A percentile compares a stretch with the other conserved stretches of the same genome.
phyloP scores from a whole-genome alignment of 2,329 filamentous ascomycete species.

The Lasiodiplodia citricola region DNA sequence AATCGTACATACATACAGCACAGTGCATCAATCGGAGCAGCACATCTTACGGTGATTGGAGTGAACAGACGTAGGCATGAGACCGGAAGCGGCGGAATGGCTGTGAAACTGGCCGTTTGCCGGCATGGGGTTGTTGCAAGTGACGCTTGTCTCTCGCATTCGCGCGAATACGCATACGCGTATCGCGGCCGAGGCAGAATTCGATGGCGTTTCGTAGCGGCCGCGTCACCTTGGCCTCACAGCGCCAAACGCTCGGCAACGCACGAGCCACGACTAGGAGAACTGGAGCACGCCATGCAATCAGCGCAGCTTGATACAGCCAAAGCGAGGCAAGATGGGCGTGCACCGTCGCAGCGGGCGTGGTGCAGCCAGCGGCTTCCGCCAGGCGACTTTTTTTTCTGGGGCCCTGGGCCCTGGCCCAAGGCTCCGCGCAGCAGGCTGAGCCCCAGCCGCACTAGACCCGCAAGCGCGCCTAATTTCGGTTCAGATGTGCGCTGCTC shows the following conservation, averaged over 20 bases:
- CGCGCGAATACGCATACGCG: slow-evolving; percentile 21
- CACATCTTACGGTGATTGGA: neutral
- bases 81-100: neutral
- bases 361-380: neutral
- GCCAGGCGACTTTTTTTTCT: neutral
- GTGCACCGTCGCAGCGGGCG: neutral
- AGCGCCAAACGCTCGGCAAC: slow-evolving; percentile 4
- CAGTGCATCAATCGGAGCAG: neutral
- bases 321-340: neutral
- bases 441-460: slow-evolving; percentile 17
- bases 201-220: slow-evolving; percentile 3
- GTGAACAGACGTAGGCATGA: neutral
- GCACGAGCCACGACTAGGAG: slow-evolving; percentile 11
- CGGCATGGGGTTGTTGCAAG: neutral
- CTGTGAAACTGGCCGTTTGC: slow-evolving; percentile 5
- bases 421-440: slow-evolving; percentile 6
- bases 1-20: neutral
- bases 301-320: neutral
- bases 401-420: slow-evolving; percentile 3
- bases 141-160: slow-evolving; percentile 5
- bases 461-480: slow-evolving; percentile 24
- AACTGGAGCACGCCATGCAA: neutral
- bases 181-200: neutral
- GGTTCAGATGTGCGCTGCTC: slow-evolving; percentile 23
- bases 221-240: slow-evolving; percentile 11